These are phyloP conservation scores for Vachellia collinsii DNA, from an alignment of 306 rosid genomes.

Conservation along the genomic window DNA sequence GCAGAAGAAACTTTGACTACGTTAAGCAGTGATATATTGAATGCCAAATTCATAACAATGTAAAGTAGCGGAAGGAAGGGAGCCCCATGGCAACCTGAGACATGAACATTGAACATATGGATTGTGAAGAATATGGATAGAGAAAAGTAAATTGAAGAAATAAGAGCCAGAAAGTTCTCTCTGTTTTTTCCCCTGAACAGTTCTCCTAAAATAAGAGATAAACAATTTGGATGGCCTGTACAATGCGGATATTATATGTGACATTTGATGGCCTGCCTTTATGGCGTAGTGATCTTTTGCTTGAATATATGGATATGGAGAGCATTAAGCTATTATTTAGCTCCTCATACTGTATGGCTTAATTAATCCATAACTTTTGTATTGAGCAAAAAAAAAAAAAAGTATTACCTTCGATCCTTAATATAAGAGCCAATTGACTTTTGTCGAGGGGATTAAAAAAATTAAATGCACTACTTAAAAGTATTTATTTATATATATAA, in stretches of 20 bases:
- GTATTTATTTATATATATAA: too few species aligned
- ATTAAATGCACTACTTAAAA: too few species aligned
- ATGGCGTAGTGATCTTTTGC: too few species aligned
- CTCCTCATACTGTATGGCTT: background rate
- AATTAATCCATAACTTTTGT: background rate
- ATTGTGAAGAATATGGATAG: constrained; percentile 12
- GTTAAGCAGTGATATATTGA: constrained; percentile 75
- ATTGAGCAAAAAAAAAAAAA: background rate
- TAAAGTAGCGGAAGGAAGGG: constrained; percentile 90
- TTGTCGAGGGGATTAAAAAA: too few species aligned
- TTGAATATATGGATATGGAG: too few species aligned
- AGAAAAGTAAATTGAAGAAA: constrained; percentile 24
- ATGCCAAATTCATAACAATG: constrained; percentile 64
- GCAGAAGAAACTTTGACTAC: constrained; percentile 83
- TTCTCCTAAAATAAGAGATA: background rate
- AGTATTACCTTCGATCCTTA: too few species aligned
- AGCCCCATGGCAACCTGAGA: constrained; percentile 82
- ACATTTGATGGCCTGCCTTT: too few species aligned
- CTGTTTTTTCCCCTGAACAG: background rate
- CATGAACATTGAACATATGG: background rate
- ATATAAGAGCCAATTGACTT: too few species aligned
- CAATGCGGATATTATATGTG: too few species aligned
- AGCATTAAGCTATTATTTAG: background rate
- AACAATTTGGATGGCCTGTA: background rate
- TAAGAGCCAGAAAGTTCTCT: constrained; percentile 17